A percentile compares a stretch with the other conserved stretches of the same genome.
phyloP scores from a whole-genome alignment of 2,329 filamentous ascomycete genomes.

The Cephalotrichum gorgonifer region DNA sequence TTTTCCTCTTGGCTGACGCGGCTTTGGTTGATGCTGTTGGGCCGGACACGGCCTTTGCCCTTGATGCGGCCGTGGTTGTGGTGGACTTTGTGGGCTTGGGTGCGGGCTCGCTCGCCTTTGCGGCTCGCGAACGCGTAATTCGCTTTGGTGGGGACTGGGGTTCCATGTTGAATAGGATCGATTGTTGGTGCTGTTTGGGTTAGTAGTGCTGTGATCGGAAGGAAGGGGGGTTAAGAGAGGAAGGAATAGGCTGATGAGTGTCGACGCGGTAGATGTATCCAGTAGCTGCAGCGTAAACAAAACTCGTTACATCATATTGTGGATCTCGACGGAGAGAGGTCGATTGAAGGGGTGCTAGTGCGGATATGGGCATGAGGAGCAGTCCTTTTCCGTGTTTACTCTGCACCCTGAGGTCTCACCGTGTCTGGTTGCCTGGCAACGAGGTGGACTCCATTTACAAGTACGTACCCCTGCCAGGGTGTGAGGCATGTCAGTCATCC shows the following conservation, averaged over 20 bases:
- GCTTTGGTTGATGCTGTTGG: slow-evolving; percentile 53
- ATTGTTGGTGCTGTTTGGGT: slow-evolving; percentile 1
- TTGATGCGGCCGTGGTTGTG: slow-evolving; percentile 36
- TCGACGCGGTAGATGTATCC: background rate
- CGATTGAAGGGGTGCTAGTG: background rate
- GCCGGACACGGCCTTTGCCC: slow-evolving; percentile 28
- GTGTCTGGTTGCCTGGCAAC: slow-evolving; percentile 4
- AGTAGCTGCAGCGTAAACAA: background rate
- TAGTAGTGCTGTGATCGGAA: background rate
- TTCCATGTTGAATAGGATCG: slow-evolving; percentile 31
- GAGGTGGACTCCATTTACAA: slow-evolving; percentile 1
- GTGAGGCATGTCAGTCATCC: background rate
- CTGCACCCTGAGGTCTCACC: background rate
- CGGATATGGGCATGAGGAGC: background rate
- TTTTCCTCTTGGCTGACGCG: slow-evolving; percentile 46
- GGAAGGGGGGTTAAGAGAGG: background rate
- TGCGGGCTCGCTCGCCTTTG: slow-evolving; percentile 25
- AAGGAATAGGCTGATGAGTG: background rate
- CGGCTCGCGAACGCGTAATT: slow-evolving; percentile 41
- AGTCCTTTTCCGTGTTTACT: slow-evolving; percentile 2
- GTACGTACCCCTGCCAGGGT: too few species aligned
- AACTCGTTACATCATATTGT: background rate
- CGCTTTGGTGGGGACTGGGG: slow-evolving; percentile 46
- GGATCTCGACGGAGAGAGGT: background rate
- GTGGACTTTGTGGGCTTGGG: slow-evolving; percentile 18